Base-by-base conservation (phyloP, 1,139 yeast genomes). In the Suhomyces maxii region DNA sequence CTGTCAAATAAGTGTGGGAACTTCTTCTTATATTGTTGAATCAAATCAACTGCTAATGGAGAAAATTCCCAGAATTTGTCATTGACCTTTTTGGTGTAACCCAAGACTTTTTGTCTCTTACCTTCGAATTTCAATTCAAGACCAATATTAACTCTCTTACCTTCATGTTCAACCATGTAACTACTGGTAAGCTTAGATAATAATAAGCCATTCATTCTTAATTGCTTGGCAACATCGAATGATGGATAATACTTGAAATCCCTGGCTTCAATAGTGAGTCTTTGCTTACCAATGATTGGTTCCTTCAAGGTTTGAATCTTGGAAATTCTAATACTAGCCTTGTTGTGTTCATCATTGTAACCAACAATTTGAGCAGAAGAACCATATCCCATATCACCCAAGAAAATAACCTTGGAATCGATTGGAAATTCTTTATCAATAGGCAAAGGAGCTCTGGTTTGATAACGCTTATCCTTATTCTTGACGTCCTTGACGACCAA, bases 321-420 rank as follows among this genome's bases (percentile, higher is more conserved):
- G 38, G 77, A 71, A 32, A 74, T 70, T 46, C 71, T 68, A 18
- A 86, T 79, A 43, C 83, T 77, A 46, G 85, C 65, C 49, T 80
- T 80, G 46, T 82, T 67, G 40, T 77, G 70, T 10, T 67, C 67
- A 23, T 73, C 75, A 37, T 79, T 73, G 52, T 82, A 79, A 0
- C 89, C 96, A 43, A 77, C 82, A 41, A 93, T 80, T 25, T 76
- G 76, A 11, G 95, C 91, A 42, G 95, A 86, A 26, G 89, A 79
- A 41, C 99, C 99, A 61, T 89, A 93, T 3, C 91, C 95, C 67
- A 83, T 83, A 35, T 86, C 90, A 36, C 98, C 96, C 51, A 93
- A 73, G 61, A 89, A 89, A n/a, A 91, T 80, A 35, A 84, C 93
- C 47, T 82, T 81, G 0, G 88, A 77, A 14, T 79, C 84, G 7